phyloP scores from a whole-genome alignment of 106 monocot genomes.

The Ottelia alismoides region DNA sequence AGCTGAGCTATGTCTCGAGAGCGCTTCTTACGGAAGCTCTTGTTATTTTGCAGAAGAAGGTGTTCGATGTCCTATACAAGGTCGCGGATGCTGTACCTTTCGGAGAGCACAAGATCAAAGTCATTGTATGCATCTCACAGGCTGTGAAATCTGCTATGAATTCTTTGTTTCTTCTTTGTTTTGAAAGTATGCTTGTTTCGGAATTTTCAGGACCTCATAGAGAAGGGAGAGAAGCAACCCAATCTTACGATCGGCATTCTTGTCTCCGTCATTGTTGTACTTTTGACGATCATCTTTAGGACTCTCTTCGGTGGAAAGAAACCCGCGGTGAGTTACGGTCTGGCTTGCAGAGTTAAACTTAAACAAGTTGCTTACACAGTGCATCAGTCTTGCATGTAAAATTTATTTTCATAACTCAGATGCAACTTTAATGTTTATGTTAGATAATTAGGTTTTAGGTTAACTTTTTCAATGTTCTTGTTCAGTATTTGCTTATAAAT shows the following conservation, averaged over 20 bases:
- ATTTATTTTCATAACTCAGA: no score
- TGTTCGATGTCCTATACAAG: slow-evolving; percentile 76
- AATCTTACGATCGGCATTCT: slow-evolving; percentile 69
- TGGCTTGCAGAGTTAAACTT: no score
- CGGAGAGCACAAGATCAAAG: slow-evolving; percentile 56
- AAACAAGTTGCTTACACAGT: no score
- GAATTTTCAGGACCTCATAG: slow-evolving; percentile 51
- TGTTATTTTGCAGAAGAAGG: slow-evolving; percentile 42
- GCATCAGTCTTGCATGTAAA: no score
- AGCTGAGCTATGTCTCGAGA: neutral
- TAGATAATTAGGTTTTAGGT: no score
- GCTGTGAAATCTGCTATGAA: neutral
- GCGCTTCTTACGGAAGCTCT: neutral
- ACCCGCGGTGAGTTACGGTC: slow-evolving; percentile 23
- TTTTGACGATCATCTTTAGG: slow-evolving; percentile 35
- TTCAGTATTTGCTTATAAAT: no score
- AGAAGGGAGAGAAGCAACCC: slow-evolving; percentile 78
- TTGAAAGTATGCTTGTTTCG: neutral
- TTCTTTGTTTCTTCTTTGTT: neutral
- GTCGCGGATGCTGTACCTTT: slow-evolving; percentile 58
- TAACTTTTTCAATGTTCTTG: no score
- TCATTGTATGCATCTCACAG: slow-evolving; percentile 47
- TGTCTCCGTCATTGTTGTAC: slow-evolving; percentile 42
- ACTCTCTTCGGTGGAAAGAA: slow-evolving; percentile 58
- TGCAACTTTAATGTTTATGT: no score